Base-by-base conservation (phyloP, 129 eudicot species). In the Mikania micrantha region DNA sequence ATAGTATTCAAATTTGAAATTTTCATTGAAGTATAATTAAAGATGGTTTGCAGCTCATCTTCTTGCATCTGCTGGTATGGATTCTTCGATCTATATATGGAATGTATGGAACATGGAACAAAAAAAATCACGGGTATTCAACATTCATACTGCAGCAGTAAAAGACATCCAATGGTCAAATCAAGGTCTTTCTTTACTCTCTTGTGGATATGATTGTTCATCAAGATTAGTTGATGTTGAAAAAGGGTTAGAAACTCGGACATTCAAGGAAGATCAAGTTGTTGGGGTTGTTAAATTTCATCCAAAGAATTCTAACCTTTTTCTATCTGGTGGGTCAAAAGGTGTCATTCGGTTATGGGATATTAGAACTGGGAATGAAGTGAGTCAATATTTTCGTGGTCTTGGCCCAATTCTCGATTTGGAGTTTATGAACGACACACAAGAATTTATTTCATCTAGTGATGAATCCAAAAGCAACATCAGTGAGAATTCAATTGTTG, bases 1-100 rank as follows among this genome's bases (percentile, higher is more conserved):
- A 32, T 32, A 2, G 1, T 20, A 27, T 28, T 22, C 38, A 60
- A 15, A 64, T 8, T 17, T 63, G 54, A 34, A 44, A 44, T 49
- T 67, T 40, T 54, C 34, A 45, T 83, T 79, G 67, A 84, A 63
- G 77, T 77, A 21, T 68, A 64, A 72, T 77, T 21, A 77, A 59
- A 66, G 60, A 64, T 90, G 80, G 88, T 69, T 67, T 84, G 27
- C 99, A 94, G 95, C 90, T 77, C 99, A 89, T 71, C 99, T 94
- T 74, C 96, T 94, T 66, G 97, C 99, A 73, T 94, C 97, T 60
- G 92, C 88, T 22, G 90, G 96, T 73, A 86, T 94, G 95, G 98
- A 93, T 79, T 81, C 91, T 27, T 78, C 82, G 9, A 77, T 93
- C 53, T 57, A 75, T 70, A 79, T 93, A 71, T 93, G 99, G 99